Percentiles rank a stretch among this genome's conserved stretches.
phyloP scores from a whole-genome alignment of 805 yeast species.

The Hanseniaspora meyeri region DNA sequence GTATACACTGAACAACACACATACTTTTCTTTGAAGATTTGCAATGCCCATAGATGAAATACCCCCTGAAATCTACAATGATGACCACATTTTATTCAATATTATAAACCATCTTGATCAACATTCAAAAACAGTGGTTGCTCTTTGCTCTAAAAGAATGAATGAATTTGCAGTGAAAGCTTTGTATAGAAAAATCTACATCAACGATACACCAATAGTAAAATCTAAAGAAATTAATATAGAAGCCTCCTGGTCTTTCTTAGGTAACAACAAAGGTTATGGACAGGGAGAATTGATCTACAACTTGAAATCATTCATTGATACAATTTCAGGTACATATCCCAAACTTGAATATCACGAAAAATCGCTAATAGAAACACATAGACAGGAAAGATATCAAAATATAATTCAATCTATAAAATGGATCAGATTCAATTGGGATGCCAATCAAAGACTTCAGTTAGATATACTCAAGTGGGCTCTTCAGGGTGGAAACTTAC shows the following conservation, averaged over 20 bases:
- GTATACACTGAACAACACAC: no score
- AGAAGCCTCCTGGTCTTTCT: constrained; percentile 32
- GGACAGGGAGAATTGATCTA: constrained; percentile 9
- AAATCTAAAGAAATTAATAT: constrained; percentile 26
- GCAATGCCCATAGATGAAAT: background rate
- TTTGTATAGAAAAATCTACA: constrained; percentile 30
- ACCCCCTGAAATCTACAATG: constrained; percentile 5
- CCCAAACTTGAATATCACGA: background rate
- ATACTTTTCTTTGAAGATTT: no score
- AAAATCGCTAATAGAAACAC: constrained; percentile 21
- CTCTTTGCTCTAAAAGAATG: constrained; percentile 23
- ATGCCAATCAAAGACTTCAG: constrained; percentile 27
- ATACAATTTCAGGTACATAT: background rate
- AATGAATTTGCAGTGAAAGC: constrained; percentile 25
- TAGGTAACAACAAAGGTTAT: constrained; percentile 16
- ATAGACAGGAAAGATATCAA: constrained; percentile 20
- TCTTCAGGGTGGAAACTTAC: constrained; percentile 25
- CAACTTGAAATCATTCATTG: constrained; percentile 6
- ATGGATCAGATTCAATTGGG: constrained; percentile 36
- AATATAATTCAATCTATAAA: constrained; percentile 23
- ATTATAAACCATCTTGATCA: constrained; percentile 29
- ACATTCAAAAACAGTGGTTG: constrained; percentile 23
- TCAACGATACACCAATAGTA: constrained; percentile 34
- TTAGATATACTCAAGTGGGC: constrained; percentile 23
- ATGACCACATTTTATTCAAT: constrained; percentile 25